These are phyloP conservation scores for Taiwanofungus camphoratus DNA, from an alignment of 1,284 basidiomycete species.

Conservation along the genomic window DNA sequence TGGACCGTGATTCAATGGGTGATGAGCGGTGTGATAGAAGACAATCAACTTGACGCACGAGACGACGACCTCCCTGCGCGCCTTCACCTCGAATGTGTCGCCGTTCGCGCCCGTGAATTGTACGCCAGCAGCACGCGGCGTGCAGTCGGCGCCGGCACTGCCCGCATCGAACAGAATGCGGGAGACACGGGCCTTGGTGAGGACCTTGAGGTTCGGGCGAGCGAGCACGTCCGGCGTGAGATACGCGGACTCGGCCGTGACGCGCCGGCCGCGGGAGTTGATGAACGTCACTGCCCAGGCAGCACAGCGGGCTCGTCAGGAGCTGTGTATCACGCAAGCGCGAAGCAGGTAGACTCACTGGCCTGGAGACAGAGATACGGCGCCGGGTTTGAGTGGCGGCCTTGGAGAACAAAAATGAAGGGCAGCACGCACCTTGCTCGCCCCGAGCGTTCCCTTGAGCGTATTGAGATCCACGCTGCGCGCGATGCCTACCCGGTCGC, in stretches of 20 bases:
- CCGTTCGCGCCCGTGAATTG: slow-evolving; percentile 43
- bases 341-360: slow-evolving; percentile 8
- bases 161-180: slow-evolving; percentile 52
- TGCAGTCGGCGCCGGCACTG: slow-evolving; percentile 18
- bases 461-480: slow-evolving; percentile 47
- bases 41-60: slow-evolving; percentile 47
- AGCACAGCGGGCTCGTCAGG: too few species aligned
- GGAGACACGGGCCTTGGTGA: slow-evolving; percentile 46
- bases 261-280: slow-evolving; percentile 41
- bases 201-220: slow-evolving; percentile 57
- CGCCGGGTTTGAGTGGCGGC: not conserved
- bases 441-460: slow-evolving; percentile 42
- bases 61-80: slow-evolving; percentile 57
- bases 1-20: slow-evolving; percentile 27
- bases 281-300: slow-evolving; percentile 56
- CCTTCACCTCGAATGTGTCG: slow-evolving; percentile 36
- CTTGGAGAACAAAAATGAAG: not conserved
- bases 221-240: slow-evolving; percentile 55
- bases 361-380: slow-evolving; percentile 7
- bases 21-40: not conserved
- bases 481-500: slow-evolving; percentile 41
- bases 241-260: slow-evolving; percentile 60
- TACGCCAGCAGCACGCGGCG: slow-evolving; percentile 51
- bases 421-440: slow-evolving; percentile 39
- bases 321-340: not conserved